A percentile compares a stretch with the other conserved stretches of the same genome.
phyloP scores from a whole-genome alignment of 495 filamentous ascomycete species.

The Parmelia sp. region DNA sequence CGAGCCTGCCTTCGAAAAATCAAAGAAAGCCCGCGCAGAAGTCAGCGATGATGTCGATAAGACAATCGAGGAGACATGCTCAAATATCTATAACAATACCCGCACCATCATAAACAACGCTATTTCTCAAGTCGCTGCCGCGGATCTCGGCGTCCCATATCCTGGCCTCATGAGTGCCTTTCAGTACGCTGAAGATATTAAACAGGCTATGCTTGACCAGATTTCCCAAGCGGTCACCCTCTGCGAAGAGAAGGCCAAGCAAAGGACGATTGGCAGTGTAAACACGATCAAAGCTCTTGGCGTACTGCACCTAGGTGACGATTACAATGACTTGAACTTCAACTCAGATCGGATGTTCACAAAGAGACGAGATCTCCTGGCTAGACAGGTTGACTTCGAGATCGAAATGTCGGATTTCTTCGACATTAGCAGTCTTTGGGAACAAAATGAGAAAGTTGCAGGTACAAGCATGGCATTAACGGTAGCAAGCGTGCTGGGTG shows the following conservation, averaged over 20 bases:
- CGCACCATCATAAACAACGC: conserved; percentile 61
- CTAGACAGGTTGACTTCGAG: conserved; percentile 75
- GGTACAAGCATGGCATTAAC: conserved; percentile 92
- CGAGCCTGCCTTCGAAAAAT: conserved; percentile 76
- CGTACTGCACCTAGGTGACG: conserved; percentile 77
- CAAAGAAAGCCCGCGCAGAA: conserved; percentile 74
- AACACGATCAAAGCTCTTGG: conserved; percentile 82
- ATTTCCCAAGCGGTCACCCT: conserved; percentile 68
- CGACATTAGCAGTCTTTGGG: conserved; percentile 72
- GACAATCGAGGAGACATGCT: conserved; percentile 76
- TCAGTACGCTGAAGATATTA: conserved; percentile 88
- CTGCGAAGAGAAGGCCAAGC: conserved; percentile 80
- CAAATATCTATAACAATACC: conserved; percentile 77
- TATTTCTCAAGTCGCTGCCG: conserved; percentile 68
- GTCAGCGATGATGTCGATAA: conserved; percentile 73
- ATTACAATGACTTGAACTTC: conserved; percentile 79
- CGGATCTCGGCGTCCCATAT: conserved; percentile 74
- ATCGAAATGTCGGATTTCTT: conserved; percentile 91
- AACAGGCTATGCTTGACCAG: conserved; percentile 81
- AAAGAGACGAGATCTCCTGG: conserved; percentile 68
- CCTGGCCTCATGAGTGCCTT: conserved; percentile 79
- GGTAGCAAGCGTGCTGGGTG: conserved; percentile 76
- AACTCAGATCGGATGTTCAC: conserved; percentile 88
- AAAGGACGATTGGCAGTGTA: conserved; percentile 73
- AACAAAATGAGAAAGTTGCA: conserved; percentile 88